Evolutionary conservation across 148 eudicot genomes (phyloP).

Genomic region (Selenicereus undatus): DNA sequence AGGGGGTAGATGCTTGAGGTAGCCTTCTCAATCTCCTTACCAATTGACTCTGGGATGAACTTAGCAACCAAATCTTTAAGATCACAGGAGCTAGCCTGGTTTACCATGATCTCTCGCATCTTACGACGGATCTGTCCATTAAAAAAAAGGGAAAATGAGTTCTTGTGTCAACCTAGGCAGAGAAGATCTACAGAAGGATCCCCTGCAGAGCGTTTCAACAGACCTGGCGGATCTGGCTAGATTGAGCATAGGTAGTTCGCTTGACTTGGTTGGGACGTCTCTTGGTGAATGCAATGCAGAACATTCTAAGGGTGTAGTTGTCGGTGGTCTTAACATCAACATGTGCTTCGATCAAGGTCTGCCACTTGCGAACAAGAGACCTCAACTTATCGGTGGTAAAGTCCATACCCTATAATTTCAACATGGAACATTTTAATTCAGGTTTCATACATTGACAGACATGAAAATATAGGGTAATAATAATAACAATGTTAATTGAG

Average conservation of each 20-base stretch:
- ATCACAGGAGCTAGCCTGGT: conserved; percentile 77
- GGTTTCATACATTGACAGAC: background rate
- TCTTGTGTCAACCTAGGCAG: background rate
- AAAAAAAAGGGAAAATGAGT: background rate
- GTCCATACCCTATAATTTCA: conserved; percentile 54
- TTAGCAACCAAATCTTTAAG: conserved; percentile 77
- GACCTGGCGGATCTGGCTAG: conserved; percentile 73
- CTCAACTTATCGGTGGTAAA: conserved; percentile 71
- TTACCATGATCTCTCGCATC: conserved; percentile 87
- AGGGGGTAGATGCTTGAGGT: conserved; percentile 77
- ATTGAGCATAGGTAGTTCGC: conserved; percentile 69
- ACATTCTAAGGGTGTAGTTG: conserved; percentile 59
- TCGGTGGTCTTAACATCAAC: conserved; percentile 86
- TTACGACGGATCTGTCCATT: conserved; percentile 66
- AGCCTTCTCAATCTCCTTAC: conserved; percentile 83
- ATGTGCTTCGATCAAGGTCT: conserved; percentile 75
- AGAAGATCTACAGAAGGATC: fast-evolving
- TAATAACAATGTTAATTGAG: no score
- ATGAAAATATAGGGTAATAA: background rate
- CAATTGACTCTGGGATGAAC: conserved; percentile 84
- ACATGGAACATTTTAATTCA: background rate
- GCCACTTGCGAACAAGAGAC: conserved; percentile 79
- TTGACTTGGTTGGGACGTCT: conserved; percentile 76
- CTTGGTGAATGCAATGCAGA: conserved; percentile 82
- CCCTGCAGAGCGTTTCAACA: background rate